Evolutionary conservation across 2,329 filamentous ascomycete genomes (phyloP).

Genomic region (Podosphaera aphanis): DNA sequence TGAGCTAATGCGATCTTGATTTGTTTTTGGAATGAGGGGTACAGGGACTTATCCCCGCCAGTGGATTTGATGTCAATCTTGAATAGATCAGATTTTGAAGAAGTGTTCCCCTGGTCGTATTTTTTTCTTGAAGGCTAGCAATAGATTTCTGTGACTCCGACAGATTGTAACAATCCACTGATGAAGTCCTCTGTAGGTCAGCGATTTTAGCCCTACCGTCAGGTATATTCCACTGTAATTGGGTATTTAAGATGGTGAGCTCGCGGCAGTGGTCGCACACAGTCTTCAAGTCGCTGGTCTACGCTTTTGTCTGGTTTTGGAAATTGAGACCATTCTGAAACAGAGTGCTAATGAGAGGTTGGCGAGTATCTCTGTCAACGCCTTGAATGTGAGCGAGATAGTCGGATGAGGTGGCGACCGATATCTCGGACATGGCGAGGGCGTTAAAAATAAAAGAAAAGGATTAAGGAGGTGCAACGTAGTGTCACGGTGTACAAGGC

Average conservation of each 20-base stretch:
- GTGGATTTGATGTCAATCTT: background rate
- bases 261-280: background rate
- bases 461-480: too few relatives aligned
- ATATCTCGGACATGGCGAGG: background rate
- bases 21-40: background rate
- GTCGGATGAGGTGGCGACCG: background rate
- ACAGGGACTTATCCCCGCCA: background rate
- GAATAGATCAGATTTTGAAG: background rate
- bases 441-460: too few relatives aligned
- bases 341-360: background rate
- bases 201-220: background rate
- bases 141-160: background rate
- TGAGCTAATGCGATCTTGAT: background rate
- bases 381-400: background rate
- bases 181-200: background rate
- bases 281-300: background rate
- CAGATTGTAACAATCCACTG: background rate
- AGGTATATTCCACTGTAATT: background rate
- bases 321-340: background rate
- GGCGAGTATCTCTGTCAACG: background rate
- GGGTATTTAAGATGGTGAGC: background rate
- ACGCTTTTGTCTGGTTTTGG: background rate
- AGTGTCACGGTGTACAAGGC: conserved; percentile 24
- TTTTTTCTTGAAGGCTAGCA: background rate
- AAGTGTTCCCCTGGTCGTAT: background rate